Evolutionary conservation across 2,329 filamentous ascomycete genomes (phyloP), one percentile per base, ranked within the genome.

Genomic region (Fusarium continuum): DNA sequence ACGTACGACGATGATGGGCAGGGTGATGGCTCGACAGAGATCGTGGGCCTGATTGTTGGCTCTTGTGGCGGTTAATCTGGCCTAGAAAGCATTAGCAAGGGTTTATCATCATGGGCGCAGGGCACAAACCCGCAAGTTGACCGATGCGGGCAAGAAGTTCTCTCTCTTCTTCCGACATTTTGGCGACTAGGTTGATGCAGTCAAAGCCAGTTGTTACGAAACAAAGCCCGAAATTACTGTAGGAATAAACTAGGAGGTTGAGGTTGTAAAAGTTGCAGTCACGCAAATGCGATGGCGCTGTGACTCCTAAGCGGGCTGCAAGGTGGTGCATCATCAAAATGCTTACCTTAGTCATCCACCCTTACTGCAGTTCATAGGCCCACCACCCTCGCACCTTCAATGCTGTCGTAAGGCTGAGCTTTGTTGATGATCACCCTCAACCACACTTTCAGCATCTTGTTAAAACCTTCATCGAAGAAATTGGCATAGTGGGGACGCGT

Each of bases 41-140:
- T n/a, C 66, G 72, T 31, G 76, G 55, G 34, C 79, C 79, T 28
- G 80, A 73, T 64, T 85, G 82, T 62, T 88, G 84, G 63, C 85
- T 91, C 75, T 91, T 93, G 78, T 91, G 88, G 47, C 88, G 86
- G 74, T 93, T 93, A 73, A 95, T 94, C 76, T 91, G 89, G 67
- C 90, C 90, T 92, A 64, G 9, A 20, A 36, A 36, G 55, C 34
- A 57, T 73, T 48, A 77, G 63, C 70, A 51, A 46, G 55, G 38
- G 52, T 22, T 28, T 22, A 35, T 49, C 29, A 59, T 52, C 46
- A 59, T 40, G 25, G 32, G 48, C 16, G 13, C 31, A 61, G 54
- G 48, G 48, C 39, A 72, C 76, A 38, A 73, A 83, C 82, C 80
- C 54, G 84, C 80, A 47, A 85, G 73, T 35, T 79, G 79, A 69